Conservation (phyloP, 2,329 filamentous ascomycete species). For the Hymenoscyphus salicellus region DNA sequence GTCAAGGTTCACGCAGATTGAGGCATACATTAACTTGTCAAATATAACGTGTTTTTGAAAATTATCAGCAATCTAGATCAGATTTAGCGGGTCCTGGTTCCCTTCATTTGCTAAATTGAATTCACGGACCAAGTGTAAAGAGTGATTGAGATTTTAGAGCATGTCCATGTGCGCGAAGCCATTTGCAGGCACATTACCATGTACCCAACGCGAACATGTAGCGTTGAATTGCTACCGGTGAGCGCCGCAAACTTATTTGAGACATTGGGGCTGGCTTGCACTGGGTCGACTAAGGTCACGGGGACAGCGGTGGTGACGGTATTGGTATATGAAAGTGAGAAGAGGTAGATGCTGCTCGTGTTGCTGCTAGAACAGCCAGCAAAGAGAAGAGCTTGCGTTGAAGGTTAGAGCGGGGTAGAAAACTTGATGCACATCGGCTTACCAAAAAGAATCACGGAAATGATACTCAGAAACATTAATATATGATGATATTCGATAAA, state of each 20-base stretch:
- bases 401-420: not conserved
- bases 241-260: not conserved
- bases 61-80: not conserved
- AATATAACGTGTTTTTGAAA: not conserved
- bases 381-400: not conserved
- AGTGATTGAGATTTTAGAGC: not conserved
- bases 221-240: not conserved
- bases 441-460: not conserved
- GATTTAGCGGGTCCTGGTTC: not conserved
- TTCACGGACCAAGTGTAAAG: not conserved
- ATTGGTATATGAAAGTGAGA: not conserved
- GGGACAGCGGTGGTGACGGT: not conserved
- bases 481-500: too few species aligned
- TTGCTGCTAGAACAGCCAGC: not conserved
- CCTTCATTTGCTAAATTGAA: not conserved
- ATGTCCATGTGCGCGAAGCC: not conserved
- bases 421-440: not conserved
- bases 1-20: not conserved
- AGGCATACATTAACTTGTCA: not conserved
- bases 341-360: not conserved
- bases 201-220: not conserved
- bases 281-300: not conserved
- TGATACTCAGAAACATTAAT: not conserved
- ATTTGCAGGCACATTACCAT: not conserved
- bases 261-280: not conserved